Evolutionary conservation across 371 early-diverging fungal species (phyloP).

Genomic region (Rhizopus sp.): DNA sequence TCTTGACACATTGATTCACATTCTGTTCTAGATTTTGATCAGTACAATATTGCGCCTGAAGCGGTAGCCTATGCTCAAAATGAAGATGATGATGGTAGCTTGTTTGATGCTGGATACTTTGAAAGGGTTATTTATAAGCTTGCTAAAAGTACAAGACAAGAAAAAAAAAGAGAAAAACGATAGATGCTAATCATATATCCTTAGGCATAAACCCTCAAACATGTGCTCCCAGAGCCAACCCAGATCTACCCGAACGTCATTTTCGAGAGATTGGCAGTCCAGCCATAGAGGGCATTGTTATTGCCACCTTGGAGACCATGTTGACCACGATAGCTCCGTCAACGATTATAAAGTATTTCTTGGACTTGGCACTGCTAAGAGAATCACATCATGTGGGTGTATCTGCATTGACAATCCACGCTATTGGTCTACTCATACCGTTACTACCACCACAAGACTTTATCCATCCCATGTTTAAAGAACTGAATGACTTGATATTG

Average conservation of each 20-base stretch:
- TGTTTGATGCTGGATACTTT: slow-evolving; percentile 58
- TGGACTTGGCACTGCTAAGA: slow-evolving; percentile 49
- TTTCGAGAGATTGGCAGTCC: slow-evolving; percentile 82
- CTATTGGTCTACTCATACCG: slow-evolving; percentile 49
- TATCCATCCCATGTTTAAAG: slow-evolving; percentile 45
- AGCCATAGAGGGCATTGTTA: slow-evolving; percentile 63
- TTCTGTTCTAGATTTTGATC: slow-evolving; percentile 49
- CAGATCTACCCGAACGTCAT: slow-evolving; percentile 71
- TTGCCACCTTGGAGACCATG: slow-evolving; percentile 71
- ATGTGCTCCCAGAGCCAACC: slow-evolving; percentile 55
- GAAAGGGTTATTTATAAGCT: slow-evolving; percentile 59
- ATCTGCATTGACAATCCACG: slow-evolving; percentile 46
- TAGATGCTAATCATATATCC: slow-evolving; percentile 16
- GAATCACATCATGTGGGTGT: slow-evolving; percentile 50
- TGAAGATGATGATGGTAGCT: slow-evolving; percentile 34
- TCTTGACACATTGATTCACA: too few species aligned
- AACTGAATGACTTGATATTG: slow-evolving; percentile 43
- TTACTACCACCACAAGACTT: slow-evolving; percentile 46
- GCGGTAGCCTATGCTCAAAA: slow-evolving; percentile 46
- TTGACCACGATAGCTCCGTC: slow-evolving; percentile 51
- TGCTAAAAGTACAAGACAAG: slow-evolving; percentile 41
- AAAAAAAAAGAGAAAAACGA: slow-evolving; percentile 21
- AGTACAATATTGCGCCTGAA: slow-evolving; percentile 58
- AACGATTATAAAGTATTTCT: slow-evolving; percentile 39
- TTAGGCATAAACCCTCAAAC: slow-evolving; percentile 55